Evolutionary conservation across 306 rosid species (phyloP).

Genomic region (Ormosia emarginata): DNA sequence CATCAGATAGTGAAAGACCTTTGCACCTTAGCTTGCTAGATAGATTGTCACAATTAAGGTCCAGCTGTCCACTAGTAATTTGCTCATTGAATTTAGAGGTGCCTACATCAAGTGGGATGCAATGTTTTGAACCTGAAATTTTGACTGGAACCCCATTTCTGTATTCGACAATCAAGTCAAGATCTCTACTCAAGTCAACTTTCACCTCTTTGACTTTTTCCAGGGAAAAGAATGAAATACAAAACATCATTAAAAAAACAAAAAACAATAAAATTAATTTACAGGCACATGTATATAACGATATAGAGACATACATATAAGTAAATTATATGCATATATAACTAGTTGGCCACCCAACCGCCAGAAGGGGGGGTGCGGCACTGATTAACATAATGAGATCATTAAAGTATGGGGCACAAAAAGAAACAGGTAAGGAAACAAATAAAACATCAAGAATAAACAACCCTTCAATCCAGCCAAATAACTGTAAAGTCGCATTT

Average conservation of each 20-base stretch:
- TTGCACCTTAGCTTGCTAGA: slow-evolving; percentile 47
- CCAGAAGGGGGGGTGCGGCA: background rate
- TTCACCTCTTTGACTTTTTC: slow-evolving; percentile 31
- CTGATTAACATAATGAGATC: background rate
- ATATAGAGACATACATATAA: background rate
- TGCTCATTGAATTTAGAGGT: slow-evolving; percentile 51
- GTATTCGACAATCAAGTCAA: slow-evolving; percentile 38
- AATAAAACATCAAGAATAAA: background rate
- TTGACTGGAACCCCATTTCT: slow-evolving; percentile 43
- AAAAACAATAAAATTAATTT: too few species aligned
- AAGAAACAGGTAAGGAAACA: background rate
- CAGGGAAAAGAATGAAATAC: slow-evolving; percentile 31
- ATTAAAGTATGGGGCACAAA: background rate
- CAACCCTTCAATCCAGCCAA: background rate
- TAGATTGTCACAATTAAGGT: slow-evolving; percentile 46
- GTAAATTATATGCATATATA: background rate
- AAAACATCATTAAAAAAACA: background rate
- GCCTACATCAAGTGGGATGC: slow-evolving; percentile 36
- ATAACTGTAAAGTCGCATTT: background rate
- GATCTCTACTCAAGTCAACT: slow-evolving; percentile 33
- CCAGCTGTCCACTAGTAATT: slow-evolving; percentile 42
- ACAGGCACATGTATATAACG: background rate
- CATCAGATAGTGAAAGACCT: slow-evolving; percentile 46
- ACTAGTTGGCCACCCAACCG: background rate
- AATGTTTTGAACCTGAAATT: slow-evolving; percentile 41